Base-by-base conservation (phyloP, 2,329 filamentous ascomycete species). In the Colletotrichum lupini region DNA sequence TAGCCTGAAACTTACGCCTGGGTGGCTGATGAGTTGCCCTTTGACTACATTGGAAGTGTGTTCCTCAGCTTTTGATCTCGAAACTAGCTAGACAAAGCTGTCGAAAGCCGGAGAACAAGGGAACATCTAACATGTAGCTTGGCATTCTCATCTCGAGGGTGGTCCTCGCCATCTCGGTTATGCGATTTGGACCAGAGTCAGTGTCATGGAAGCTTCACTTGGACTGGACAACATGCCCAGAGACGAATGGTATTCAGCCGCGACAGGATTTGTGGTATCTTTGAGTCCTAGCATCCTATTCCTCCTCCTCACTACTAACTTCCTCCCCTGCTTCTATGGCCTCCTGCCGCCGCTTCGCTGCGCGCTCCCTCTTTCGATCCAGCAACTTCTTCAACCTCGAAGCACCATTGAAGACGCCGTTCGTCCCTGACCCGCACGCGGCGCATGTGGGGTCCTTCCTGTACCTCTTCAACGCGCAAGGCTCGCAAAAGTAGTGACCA, bases 401-500 rank as follows among this genome's bases (percentile, higher is more conserved):
- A 1, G 95, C 95, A 4, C 90, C 89, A 80, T 97, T 98, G 79
- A 98, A 98, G 0, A 97, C 94, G 1, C 97, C 97, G 35, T 93
- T 92, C 0, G 95, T 98, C 5, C 95, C 94, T 1, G 92, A 87
- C 1, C 94, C 94, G 81, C 97, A 98, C 4, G 93, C 93, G 2
- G 94, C 94, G 82, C 97, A 98, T 3, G 90, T 91, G 4, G 95
- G 95, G 77, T 95, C 94, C 80, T 94, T 97, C 75, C 93, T 89
- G 81, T 98, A 98, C 76, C 95, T 86, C 80, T 94, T 91, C 77
- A 98, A 85, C 30, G 97, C 97, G 82, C 97, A 99, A 1, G 89
- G 87, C 82, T 98, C 94, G 81, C 97, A 99, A 80, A 98, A 98
- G 82, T 98, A 98, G 82, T 99, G 97, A 0, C 95, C 94, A 77